phyloP scores from a whole-genome alignment of 495 filamentous ascomycete species.

The Friedmanniomyces endolithicus region DNA sequence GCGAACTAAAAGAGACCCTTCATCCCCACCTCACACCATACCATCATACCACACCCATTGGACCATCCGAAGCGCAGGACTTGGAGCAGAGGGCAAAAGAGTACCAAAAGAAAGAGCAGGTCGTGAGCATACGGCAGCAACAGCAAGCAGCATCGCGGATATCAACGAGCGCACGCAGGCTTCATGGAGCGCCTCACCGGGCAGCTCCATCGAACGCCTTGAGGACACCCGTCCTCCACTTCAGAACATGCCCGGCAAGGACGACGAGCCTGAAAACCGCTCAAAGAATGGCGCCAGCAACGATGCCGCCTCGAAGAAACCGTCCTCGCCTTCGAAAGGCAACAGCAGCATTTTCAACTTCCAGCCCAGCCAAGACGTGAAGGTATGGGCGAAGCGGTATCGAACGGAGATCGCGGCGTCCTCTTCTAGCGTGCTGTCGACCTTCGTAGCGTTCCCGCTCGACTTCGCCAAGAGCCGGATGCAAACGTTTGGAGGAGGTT shows the following conservation, averaged over 20 bases:
- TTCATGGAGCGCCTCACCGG: slow-evolving; percentile 20
- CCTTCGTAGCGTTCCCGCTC: slow-evolving; percentile 61
- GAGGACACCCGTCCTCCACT: slow-evolving; percentile 9
- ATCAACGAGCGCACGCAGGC: slow-evolving; percentile 14
- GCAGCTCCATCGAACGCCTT: slow-evolving; percentile 19
- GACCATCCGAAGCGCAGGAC: background rate
- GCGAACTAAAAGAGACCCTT: background rate
- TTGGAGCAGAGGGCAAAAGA: background rate
- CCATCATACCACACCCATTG: background rate
- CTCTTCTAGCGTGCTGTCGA: slow-evolving; percentile 59
- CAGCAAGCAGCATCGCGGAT: slow-evolving; percentile 1
- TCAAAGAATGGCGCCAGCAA: background rate
- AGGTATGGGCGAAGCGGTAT: slow-evolving; percentile 58
- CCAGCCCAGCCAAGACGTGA: slow-evolving; percentile 33
- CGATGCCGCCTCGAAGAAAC: background rate
- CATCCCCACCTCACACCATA: background rate
- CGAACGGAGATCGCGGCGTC: slow-evolving; percentile 70
- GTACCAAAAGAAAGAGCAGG: background rate
- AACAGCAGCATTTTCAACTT: slow-evolving; percentile 11
- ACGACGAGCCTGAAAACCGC: background rate
- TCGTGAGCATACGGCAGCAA: background rate
- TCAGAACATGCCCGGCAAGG: slow-evolving; percentile 13
- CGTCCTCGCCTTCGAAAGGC: background rate
- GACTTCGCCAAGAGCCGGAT: slow-evolving; percentile 80
- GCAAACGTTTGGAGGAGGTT: slow-evolving; percentile 44